Conservation (phyloP, 1,284 basidiomycete species). For the Ganoderma boninense region DNA sequence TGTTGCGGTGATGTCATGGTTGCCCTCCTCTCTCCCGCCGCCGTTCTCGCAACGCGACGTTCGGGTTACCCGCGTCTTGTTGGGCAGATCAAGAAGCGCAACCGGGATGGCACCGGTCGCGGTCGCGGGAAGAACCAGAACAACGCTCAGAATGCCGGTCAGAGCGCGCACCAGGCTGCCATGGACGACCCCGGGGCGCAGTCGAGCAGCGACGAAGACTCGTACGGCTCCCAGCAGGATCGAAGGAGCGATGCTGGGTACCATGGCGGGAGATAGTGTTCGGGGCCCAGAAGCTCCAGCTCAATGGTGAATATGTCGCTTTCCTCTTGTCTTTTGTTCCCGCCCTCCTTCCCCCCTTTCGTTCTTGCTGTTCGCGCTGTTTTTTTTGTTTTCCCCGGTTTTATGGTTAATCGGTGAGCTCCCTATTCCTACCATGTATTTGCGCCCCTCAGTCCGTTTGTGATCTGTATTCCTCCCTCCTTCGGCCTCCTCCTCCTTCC, state of each 20-base stretch:
- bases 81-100: conserved; percentile 48
- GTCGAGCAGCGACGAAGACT: conserved; percentile 47
- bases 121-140: conserved; percentile 27
- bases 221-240: conserved; percentile 46
- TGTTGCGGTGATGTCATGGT: conserved; percentile 3
- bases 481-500: neutral
- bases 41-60: neutral
- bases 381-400: conserved; percentile 10
- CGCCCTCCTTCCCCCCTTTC: neutral
- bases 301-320: conserved; percentile 10
- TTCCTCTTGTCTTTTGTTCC: neutral
- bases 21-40: neutral
- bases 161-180: conserved; percentile 17
- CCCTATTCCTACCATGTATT: neutral
- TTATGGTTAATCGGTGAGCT: conserved; percentile 7
- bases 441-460: neutral
- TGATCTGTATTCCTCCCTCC: neutral
- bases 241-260: conserved; percentile 42
- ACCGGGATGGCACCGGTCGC: conserved; percentile 41
- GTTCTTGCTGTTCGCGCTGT: conserved; percentile 19
- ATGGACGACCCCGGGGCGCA: conserved; percentile 36
- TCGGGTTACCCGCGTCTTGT: conserved; percentile 7
- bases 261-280: conserved; percentile 25
- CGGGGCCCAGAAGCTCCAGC: neutral
- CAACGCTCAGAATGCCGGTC: conserved; percentile 23